Conservation (phyloP, 495 filamentous ascomycete species). For the Clohesyomyces aquaticus region DNA sequence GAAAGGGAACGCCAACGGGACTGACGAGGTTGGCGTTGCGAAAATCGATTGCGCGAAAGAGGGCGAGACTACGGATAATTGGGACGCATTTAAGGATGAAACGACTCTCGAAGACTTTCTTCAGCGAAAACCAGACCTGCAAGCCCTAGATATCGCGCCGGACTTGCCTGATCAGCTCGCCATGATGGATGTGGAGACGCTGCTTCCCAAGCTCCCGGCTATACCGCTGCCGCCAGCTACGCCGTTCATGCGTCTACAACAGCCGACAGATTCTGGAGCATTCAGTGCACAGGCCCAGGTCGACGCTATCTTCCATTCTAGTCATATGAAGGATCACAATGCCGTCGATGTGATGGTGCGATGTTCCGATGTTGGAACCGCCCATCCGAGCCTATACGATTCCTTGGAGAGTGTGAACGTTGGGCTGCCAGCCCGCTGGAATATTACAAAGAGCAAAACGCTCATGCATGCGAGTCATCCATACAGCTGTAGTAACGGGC, state of each 20-base stretch:
- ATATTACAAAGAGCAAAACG: conserved; percentile 16
- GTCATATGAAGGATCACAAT: conserved; percentile 63
- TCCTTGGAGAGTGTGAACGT: conserved; percentile 82
- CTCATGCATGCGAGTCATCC: conserved; percentile 71
- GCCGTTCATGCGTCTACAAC: conserved; percentile 21
- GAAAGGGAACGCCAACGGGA: neutral
- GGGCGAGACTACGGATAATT: conserved; percentile 18
- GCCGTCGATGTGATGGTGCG: conserved; percentile 81
- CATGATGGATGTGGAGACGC: conserved; percentile 76
- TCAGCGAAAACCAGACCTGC: conserved; percentile 36
- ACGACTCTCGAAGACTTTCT: conserved; percentile 45
- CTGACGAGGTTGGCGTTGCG: neutral
- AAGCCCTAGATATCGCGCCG: conserved; percentile 40
- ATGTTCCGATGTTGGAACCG: conserved; percentile 74
- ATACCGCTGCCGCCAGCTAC: conserved; percentile 51
- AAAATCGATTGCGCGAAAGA: conserved; percentile 8
- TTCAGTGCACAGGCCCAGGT: conserved; percentile 72
- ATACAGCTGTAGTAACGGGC: conserved; percentile 72
- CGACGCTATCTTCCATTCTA: conserved; percentile 70
- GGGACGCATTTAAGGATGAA: conserved; percentile 31
- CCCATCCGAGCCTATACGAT: conserved; percentile 86
- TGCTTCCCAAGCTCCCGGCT: conserved; percentile 76
- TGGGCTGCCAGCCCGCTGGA: conserved; percentile 42
- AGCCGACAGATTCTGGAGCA: conserved; percentile 57
- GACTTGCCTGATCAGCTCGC: conserved; percentile 80